A percentile compares a stretch with the other conserved stretches of the same genome.
Conservation (phyloP, 2,329 filamentous ascomycete genomes). For the Colletotrichum plurivorum region DNA sequence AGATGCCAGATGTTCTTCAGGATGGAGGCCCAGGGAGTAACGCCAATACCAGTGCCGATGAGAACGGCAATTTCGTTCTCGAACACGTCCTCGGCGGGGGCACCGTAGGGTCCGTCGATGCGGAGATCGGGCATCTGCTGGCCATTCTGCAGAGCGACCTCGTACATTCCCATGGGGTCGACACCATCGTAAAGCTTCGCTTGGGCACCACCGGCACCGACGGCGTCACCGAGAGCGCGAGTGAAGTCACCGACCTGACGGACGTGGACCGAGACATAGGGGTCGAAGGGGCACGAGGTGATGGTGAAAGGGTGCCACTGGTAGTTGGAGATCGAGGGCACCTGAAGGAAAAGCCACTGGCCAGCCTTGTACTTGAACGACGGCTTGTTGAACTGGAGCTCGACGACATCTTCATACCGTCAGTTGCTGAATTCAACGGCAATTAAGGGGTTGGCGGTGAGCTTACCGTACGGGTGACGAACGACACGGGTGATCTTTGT, state of each 20-base stretch:
- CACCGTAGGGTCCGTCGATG: conserved; percentile 96
- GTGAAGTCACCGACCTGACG: conserved; percentile 98
- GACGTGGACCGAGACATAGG: conserved; percentile 94
- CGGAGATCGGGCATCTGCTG: conserved; percentile 91
- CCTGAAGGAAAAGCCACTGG: conserved; percentile 97
- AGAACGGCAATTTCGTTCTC: conserved; percentile 90
- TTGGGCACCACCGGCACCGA: conserved; percentile 92
- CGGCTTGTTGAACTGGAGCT: conserved; percentile 97
- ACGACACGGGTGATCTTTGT: conserved; percentile 96
- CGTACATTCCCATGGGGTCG: conserved; percentile 97
- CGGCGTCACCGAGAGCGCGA: conserved; percentile 89
- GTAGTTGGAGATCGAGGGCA: conserved; percentile 87
- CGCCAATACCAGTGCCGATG: conserved; percentile 88
- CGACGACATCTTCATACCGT: conserved; percentile 80
- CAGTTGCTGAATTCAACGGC: conserved; percentile 43
- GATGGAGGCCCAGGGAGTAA: conserved; percentile 89
- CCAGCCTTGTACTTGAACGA: conserved; percentile 98
- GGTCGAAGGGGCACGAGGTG: conserved; percentile 96
- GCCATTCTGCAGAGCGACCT: conserved; percentile 93
- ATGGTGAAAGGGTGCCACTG: conserved; percentile 99
- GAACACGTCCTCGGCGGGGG: conserved; percentile 97
- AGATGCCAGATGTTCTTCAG: conserved; percentile 99
- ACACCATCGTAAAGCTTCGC: conserved; percentile 91
- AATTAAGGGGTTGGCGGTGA: background rate
- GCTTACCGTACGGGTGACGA: conserved; percentile 90